Evolutionary conservation across 192 early-diverging fungal species (phyloP), one percentile per base, ranked within the genome.

Genomic region (Coemansia sp.): DNA sequence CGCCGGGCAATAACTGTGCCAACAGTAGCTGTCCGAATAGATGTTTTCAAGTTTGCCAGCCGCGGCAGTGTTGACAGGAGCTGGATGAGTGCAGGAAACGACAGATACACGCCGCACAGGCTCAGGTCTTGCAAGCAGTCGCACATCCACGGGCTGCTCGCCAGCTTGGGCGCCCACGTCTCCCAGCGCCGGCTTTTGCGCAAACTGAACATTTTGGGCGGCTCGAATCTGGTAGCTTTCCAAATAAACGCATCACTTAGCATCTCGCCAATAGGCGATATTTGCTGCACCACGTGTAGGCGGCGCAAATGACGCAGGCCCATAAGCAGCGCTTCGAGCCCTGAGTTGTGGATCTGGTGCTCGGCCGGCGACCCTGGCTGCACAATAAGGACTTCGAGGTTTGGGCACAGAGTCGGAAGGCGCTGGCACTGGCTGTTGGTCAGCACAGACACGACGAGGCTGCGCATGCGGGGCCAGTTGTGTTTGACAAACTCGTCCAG

Each of bases 221-320:
- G 63, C 63, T 74, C 78, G 26, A 69, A 81, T 21, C 51, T 72
- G 38, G 78, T 81, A 11, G 78, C 78, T 46, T 68, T 67, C 78
- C 78, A 81, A 15, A 81, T 46, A 62, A 81, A 81, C 19, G 49
- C 71, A 59, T 81, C 78, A 37, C 72, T 81, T 40, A 81, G 65
- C 78, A 81, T 81, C 60, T 81, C 78, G 63, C 78, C 78, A 36
- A 81, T 71, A 6, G 78, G 78, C 56, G 78, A 81, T 5, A 81
- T 74, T 66, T 81, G 78, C 65, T 81, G 78, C 38, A 81, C 78
- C 14, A 81, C 46, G 19, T 74, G 68, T 21, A 81, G 66, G 7
- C 78, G 72, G 20, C 69, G 72, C 56, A 81, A 51, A 5, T 25
- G 64, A 22, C 66, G 72, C 58, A 75, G 52, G 7, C 72, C 72